Evolutionary conservation across 768 basidiomycete genomes (phyloP), one percentile per base, ranked within the genome.

Genomic region (Boletus huronensis): DNA sequence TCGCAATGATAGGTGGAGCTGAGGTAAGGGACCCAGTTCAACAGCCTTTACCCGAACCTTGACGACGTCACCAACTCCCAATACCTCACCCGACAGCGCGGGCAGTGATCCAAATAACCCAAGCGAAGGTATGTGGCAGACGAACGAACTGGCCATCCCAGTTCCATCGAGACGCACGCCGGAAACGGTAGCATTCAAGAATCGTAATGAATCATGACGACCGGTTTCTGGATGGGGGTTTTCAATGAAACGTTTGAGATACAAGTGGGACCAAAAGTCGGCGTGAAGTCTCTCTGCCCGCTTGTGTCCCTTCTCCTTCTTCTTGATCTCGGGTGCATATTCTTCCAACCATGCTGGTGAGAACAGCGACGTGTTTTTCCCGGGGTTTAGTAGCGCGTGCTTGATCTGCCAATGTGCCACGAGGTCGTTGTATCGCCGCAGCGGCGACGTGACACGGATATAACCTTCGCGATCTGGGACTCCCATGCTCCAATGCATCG

Each of bases 331-430:
- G 2, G 70, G 59, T 9, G 70, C 75, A 52, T 81, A 74, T 11
- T 64, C 67, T 62, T 71, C 66, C 63, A 91, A 60, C 68, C 77
- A 79, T 29, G 74, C 70, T 3, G 61, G 45, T 29, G 74, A 73
- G 62, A 88, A 85, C 4, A 77, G 68, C 4, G 77, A 73, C 2
- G 66, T 63, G 43, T 52, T 53, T 6, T 75, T 69, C 35, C 53
- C 59, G 7, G 65, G 67, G 13, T 68, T 71, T 7, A 88, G 72
- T 11, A 98, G 70, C 6, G 80, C 81, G 47, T 85, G 75, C 65
- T 97, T 95, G 71, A 99, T 83, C 69, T 98, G 95, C 93, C 94
- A 99, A 72, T 98, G 97, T 10, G 75, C 73, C 13, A 94, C 68
- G 52, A 97, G 68, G 70, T 99, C 97, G 34, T 73, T 71, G 69